Base-by-base conservation (phyloP, 805 yeast genomes). In the Hanseniaspora pseudoguilliermondii region DNA sequence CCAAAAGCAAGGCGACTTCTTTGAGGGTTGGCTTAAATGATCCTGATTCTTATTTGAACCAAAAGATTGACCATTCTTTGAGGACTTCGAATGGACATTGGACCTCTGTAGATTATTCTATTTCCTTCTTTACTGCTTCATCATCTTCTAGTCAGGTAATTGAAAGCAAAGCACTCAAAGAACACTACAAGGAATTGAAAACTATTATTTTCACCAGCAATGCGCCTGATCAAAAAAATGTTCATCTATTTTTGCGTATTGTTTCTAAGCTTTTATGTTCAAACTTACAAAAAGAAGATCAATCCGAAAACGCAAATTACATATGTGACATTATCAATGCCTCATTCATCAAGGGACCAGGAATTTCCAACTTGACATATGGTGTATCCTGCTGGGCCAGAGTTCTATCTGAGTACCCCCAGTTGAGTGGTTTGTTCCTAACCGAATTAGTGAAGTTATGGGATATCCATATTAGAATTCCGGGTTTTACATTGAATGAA, bases 381-480 rank as follows among this genome's bases (percentile, higher is more conserved):
- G 86, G 90, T 0, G 79, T 83, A 16, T 77, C 81, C n/a, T 75
- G 83, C 34, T 91, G 97, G 97, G 72, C 85, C 44, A 80, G 87
- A 47, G 76, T 86, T 20, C 79, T 85, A 70, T 81, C 82, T 57
- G 87, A 84, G 60, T 75, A 80, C 49, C 79, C 83, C 0, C 74
- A 75, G 27, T 62, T 83, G 40, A 76, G 89, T 0, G 70, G 77
- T 34, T 68, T 79, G n/a, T 64, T 91, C 11, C 66, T 90, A 21
- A 74, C 85, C 6, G 93, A 85, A 59, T 79, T 93, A 35, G 77
- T 55, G 86, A 95, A 85, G 86, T 82, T 66, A 69, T 70, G 40
- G 77, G 91, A 1, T 78, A 88, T 46, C 74, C 77, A 38, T 69
- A 74, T 34, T 70, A 71, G 29, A 71, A 71, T 42, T 97, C 97